These are phyloP conservation scores for Solanum bukasovii DNA, from an alignment of 257 asterid genomes.

Conservation along the genomic window DNA sequence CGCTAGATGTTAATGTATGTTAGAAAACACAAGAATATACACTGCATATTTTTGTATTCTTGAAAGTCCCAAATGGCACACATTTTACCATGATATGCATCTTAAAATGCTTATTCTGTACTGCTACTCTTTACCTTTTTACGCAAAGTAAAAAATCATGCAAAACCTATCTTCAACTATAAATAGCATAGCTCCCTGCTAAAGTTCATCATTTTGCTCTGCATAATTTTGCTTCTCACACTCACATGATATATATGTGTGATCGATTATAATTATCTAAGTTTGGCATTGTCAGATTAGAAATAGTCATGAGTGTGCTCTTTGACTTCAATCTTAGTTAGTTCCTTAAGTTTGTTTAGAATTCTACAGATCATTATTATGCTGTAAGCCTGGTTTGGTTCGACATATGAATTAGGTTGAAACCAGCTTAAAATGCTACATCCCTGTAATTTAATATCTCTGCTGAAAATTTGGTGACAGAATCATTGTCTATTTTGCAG, in stretches of 20 bases:
- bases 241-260: not conserved
- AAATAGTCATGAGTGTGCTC: not conserved
- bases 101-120: not conserved
- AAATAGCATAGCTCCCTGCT: not conserved
- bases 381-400: not conserved
- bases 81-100: not conserved
- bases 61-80: not conserved
- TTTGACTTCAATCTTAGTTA: not conserved
- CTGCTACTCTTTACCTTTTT: not conserved
- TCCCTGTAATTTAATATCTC: not conserved
- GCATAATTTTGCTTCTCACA: not conserved
- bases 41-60: not conserved
- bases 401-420: not conserved
- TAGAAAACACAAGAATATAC: not conserved
- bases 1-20: not conserved
- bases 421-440: not conserved
- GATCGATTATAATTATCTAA: not conserved
- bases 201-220: not conserved
- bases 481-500: constrained; percentile 21
- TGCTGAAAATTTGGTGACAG: not conserved
- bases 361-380: not conserved
- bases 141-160: not conserved
- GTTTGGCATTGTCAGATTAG: not conserved
- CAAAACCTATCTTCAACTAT: not conserved
- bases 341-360: not conserved